A percentile compares a stretch with the other conserved stretches of the same genome.
These are phyloP conservation scores for Tylopilus sp. DNA, from an alignment of 768 basidiomycete genomes.

Conservation along the genomic window DNA sequence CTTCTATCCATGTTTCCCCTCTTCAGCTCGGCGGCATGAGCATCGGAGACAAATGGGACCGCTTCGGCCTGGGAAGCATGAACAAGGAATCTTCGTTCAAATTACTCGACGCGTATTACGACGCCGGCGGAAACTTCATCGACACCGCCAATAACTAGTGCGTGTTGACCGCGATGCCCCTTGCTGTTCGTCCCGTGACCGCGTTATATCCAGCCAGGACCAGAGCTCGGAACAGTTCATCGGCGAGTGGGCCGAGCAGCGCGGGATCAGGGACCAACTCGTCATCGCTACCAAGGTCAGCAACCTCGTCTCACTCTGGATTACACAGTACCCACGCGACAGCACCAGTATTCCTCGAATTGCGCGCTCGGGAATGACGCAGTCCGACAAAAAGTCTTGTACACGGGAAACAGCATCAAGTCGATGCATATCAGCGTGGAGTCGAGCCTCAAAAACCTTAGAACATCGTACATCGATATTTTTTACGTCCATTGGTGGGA, in stretches of 20 bases:
- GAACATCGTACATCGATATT: conserved; percentile 56
- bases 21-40: conserved; percentile 42
- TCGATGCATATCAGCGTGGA: conserved; percentile 31
- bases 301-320: not conserved
- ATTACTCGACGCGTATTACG: conserved; percentile 42
- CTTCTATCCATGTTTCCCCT: conserved; percentile 42
- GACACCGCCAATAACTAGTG: conserved; percentile 48
- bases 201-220: conserved; percentile 36
- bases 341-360: conserved; percentile 20
- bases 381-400: conserved; percentile 26
- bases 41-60: conserved; percentile 39
- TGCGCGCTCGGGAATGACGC: conserved; percentile 10
- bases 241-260: conserved; percentile 47
- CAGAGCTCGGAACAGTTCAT: conserved; percentile 53
- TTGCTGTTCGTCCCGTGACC: not conserved
- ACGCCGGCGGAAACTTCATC: conserved; percentile 48
- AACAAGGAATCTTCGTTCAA: conserved; percentile 42
- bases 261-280: conserved; percentile 46
- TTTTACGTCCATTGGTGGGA: conserved; percentile 55
- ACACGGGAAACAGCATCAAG: conserved; percentile 37
- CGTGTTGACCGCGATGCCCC: not conserved
- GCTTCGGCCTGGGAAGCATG: conserved; percentile 35
- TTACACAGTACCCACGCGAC: conserved; percentile 13
- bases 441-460: conserved; percentile 43
- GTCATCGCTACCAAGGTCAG: conserved; percentile 42